A percentile compares a stretch with the other conserved stretches of the same genome.
Evolutionary conservation across 768 basidiomycete genomes (phyloP).

Genomic region (Tulasnella sp.): DNA sequence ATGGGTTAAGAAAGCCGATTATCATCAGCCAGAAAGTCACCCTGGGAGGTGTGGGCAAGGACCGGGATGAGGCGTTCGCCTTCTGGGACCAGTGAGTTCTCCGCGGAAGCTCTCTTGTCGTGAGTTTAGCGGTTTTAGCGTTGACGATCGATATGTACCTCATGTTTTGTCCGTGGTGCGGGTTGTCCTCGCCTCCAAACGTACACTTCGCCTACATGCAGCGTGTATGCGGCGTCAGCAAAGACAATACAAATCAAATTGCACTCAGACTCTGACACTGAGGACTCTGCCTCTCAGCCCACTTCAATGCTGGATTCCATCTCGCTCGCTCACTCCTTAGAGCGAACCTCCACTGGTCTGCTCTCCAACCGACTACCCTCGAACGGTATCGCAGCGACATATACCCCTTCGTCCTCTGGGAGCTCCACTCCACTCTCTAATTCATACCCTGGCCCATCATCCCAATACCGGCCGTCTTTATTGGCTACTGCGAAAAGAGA

Average conservation of each 20-base stretch:
- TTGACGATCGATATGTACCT: too few species aligned
- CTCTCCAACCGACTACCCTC: slow-evolving; percentile 56
- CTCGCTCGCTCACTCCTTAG: slow-evolving; percentile 25
- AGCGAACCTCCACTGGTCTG: slow-evolving; percentile 62
- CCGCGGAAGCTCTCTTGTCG: not conserved
- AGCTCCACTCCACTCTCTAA: slow-evolving; percentile 30
- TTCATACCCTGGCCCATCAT: slow-evolving; percentile 22
- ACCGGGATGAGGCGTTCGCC: slow-evolving; percentile 88
- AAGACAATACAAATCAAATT: slow-evolving; percentile 68
- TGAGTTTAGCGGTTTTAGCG: not conserved
- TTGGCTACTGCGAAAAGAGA: slow-evolving; percentile 61
- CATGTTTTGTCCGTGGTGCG: not conserved
- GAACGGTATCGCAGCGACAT: slow-evolving; percentile 32
- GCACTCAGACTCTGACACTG: slow-evolving; percentile 37
- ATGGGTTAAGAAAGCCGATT: slow-evolving; percentile 64
- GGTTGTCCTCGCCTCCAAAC: not conserved
- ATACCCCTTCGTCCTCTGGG: slow-evolving; percentile 27
- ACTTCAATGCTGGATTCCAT: slow-evolving; percentile 18
- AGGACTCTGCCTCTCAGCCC: slow-evolving; percentile 28
- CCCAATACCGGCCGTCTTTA: slow-evolving; percentile 35
- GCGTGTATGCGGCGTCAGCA: slow-evolving; percentile 71
- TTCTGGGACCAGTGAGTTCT: slow-evolving; percentile 92
- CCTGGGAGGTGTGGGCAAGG: slow-evolving; percentile 77
- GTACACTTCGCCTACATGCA: slow-evolving; percentile 24
- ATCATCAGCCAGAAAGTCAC: slow-evolving; percentile 74